These are phyloP conservation scores for Geotrichum europaeum DNA, from an alignment of 1,139 yeast species.

Conservation along the genomic window DNA sequence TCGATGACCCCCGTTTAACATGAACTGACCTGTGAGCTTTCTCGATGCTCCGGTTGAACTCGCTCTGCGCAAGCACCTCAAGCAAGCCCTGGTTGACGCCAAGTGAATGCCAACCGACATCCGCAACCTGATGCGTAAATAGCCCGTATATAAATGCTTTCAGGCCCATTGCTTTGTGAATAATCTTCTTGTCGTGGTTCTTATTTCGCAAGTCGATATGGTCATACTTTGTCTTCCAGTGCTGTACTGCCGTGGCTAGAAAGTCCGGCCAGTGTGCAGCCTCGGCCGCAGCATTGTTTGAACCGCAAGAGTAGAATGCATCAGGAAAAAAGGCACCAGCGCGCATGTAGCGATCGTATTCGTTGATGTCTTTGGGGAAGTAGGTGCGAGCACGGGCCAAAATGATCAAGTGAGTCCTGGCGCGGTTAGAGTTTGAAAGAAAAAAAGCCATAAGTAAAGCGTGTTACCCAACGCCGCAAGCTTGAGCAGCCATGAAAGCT, in stretches of 20 bases:
- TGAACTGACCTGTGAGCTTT: slow-evolving; percentile 40
- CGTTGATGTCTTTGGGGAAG: slow-evolving; percentile 32
- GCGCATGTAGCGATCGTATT: slow-evolving; percentile 26
- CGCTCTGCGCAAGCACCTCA: slow-evolving; percentile 42
- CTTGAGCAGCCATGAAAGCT: neutral
- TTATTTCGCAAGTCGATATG: no score
- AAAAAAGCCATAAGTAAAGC: no score
- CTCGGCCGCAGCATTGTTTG: slow-evolving; percentile 47
- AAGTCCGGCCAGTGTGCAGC: slow-evolving; percentile 63
- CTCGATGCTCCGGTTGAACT: slow-evolving; percentile 43
- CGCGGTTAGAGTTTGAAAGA: neutral
- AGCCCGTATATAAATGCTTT: slow-evolving; percentile 51
- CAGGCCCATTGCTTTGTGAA: slow-evolving; percentile 27
- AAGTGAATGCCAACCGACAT: slow-evolving; percentile 59
- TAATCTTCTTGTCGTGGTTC: no score
- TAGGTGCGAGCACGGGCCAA: slow-evolving; percentile 35
- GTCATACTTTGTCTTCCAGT: slow-evolving; percentile 36
- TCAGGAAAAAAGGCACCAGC: slow-evolving; percentile 62
- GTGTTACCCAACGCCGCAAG: slow-evolving; percentile 4
- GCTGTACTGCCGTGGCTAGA: slow-evolving; percentile 39
- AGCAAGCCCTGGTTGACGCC: slow-evolving; percentile 48
- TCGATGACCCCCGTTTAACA: neutral
- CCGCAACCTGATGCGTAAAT: slow-evolving; percentile 53
- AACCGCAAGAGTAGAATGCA: slow-evolving; percentile 52
- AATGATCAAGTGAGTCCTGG: slow-evolving; percentile 40